Percentiles rank a stretch among this genome's conserved stretches.
These are phyloP conservation scores for Acer yangbiense DNA, from an alignment of 345 rosid genomes.

Conservation along the genomic window DNA sequence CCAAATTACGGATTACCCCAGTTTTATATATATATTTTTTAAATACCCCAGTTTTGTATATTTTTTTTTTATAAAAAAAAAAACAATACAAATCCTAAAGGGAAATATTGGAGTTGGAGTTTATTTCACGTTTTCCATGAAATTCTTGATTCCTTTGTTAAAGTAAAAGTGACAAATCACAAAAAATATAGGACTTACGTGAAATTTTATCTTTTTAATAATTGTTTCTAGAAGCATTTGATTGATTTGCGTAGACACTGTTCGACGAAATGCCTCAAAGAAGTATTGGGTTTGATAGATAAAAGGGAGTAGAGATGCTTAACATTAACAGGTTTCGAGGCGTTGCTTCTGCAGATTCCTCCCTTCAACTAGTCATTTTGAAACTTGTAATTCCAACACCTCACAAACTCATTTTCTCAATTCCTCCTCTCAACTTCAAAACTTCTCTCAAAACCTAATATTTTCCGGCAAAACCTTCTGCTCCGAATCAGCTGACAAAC, in stretches of 20 bases:
- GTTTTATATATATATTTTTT: no score
- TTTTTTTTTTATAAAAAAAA: no score
- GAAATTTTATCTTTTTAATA: no score
- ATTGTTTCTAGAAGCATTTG: background rate
- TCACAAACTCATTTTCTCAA: slow-evolving; percentile 15
- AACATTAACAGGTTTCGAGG: slow-evolving; percentile 20
- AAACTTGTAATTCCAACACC: slow-evolving; percentile 1
- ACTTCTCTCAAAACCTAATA: slow-evolving; percentile 16
- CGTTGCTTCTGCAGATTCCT: slow-evolving; percentile 53
- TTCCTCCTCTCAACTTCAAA: slow-evolving; percentile 25
- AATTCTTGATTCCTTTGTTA: no score
- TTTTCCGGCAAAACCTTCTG: slow-evolving; percentile 36
- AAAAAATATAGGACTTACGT: no score
- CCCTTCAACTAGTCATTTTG: slow-evolving; percentile 14
- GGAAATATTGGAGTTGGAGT: no score
- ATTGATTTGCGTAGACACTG: background rate
- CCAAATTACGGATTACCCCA: no score
- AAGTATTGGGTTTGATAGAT: background rate
- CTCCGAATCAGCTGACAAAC: slow-evolving; percentile 33
- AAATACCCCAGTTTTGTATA: no score
- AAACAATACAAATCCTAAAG: no score
- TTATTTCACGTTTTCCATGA: no score
- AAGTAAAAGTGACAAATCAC: no score
- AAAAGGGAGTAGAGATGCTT: background rate
- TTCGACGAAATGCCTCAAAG: slow-evolving; percentile 3